Conservation (phyloP, 345 rosid genomes). For the Brassica cretica region DNA sequence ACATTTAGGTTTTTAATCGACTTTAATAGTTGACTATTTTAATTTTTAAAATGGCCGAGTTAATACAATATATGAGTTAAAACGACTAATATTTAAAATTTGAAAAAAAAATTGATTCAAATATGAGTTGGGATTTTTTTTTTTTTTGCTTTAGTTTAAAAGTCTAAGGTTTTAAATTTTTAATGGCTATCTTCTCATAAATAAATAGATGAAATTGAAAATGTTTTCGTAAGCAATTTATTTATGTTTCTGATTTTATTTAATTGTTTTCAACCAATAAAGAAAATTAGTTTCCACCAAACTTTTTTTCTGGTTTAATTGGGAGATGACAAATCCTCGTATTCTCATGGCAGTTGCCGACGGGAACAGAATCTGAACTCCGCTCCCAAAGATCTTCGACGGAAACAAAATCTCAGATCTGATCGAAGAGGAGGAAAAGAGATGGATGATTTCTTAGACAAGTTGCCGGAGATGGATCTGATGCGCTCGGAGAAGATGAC, state of each 20-base stretch:
- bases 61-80: too few species aligned
- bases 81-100: too few species aligned
- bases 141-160: too few species aligned
- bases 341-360: conserved; percentile 41
- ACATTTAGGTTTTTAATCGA: too few species aligned
- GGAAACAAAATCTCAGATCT: conserved; percentile 30
- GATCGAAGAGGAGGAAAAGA: conserved; percentile 32
- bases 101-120: too few species aligned
- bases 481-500: conserved; percentile 98
- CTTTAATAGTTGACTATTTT: too few species aligned
- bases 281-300: not conserved
- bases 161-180: too few species aligned
- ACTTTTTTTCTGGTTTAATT: not conserved
- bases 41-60: too few species aligned
- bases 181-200: too few species aligned
- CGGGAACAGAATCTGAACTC: conserved; percentile 42
- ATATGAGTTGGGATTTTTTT: too few species aligned
- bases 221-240: too few species aligned
- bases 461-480: conserved; percentile 92
- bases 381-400: conserved; percentile 39
- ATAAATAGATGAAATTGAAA: too few species aligned
- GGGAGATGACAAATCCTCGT: conserved; percentile 37
- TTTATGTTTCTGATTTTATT: not conserved
- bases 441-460: conserved; percentile 68
- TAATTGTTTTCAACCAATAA: not conserved